phyloP scores from a whole-genome alignment of 2,329 filamentous ascomycete genomes.

The Lasiodiplodia theobromae region DNA sequence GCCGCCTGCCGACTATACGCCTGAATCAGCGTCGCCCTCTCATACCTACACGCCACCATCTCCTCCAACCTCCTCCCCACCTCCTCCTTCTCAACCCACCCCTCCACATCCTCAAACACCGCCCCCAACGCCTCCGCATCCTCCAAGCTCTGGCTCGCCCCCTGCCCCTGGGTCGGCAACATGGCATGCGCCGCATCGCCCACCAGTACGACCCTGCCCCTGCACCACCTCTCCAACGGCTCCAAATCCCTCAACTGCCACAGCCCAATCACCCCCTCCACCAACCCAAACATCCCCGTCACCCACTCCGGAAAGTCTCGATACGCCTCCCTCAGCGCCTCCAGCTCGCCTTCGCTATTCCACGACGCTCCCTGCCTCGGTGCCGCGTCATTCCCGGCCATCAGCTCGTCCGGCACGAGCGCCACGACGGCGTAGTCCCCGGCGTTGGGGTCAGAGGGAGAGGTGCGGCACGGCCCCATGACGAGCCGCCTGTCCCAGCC shows the following conservation, averaged over 20 bases:
- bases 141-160: slow-evolving; percentile 63
- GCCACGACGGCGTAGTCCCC: slow-evolving; percentile 54
- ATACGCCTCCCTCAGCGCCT: slow-evolving; percentile 51
- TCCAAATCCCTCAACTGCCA: slow-evolving; percentile 57
- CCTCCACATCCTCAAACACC: slow-evolving; percentile 22
- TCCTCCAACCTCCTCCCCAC: slow-evolving; percentile 16
- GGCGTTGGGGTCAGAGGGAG: background rate
- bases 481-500: slow-evolving; percentile 52
- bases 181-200: slow-evolving; percentile 67
- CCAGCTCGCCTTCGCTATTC: slow-evolving; percentile 47
- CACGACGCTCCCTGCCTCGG: too few species aligned
- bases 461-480: slow-evolving; percentile 54
- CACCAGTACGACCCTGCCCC: slow-evolving; percentile 58
- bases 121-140: slow-evolving; percentile 56
- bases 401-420: slow-evolving; percentile 53
- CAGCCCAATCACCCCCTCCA: slow-evolving; percentile 45
- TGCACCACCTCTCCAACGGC: slow-evolving; percentile 53
- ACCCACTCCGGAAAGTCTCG: slow-evolving; percentile 53
- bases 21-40: slow-evolving; percentile 52
- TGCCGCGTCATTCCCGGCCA: slow-evolving; percentile 48
- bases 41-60: slow-evolving; percentile 34
- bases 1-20: slow-evolving; percentile 53
- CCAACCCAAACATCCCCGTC: slow-evolving; percentile 41
- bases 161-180: slow-evolving; percentile 62
- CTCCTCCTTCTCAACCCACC: slow-evolving; percentile 27